Evolutionary conservation across 495 filamentous ascomycete genomes (phyloP).

Genomic region (Penicillium cosmopolitanum): DNA sequence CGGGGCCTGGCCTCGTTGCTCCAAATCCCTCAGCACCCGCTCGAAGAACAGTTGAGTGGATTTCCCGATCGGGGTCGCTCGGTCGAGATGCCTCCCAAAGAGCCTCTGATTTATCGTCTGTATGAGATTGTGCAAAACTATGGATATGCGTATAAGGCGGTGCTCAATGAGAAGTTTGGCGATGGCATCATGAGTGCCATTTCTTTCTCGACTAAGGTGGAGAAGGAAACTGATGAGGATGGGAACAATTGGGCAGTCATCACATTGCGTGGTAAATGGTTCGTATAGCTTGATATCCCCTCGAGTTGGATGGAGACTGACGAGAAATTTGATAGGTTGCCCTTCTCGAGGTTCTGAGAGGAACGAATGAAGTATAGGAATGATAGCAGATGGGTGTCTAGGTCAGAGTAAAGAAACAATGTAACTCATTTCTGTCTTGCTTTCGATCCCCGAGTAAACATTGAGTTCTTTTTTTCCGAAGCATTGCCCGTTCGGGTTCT

Average conservation of each 20-base stretch:
- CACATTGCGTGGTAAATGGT: conserved; percentile 94
- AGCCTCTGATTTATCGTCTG: conserved; percentile 90
- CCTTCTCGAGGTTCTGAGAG: conserved; percentile 63
- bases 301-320: conserved; percentile 9
- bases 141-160: conserved; percentile 93
- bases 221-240: conserved; percentile 90
- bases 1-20: conserved; percentile 70
- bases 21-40: conserved; percentile 55
- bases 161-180: conserved; percentile 98
- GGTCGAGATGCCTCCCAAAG: conserved; percentile 90
- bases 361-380: background rate
- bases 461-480: too few relatives aligned
- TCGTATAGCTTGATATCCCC: conserved; percentile 12
- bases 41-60: conserved; percentile 66
- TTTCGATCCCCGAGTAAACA: too few relatives aligned
- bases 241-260: conserved; percentile 88
- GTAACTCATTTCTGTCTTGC: too few relatives aligned
- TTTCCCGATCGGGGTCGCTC: conserved; percentile 84
- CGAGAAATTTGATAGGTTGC: conserved; percentile 52
- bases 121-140: conserved; percentile 99
- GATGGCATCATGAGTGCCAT: conserved; percentile 99
- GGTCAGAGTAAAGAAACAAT: conserved; percentile 1
- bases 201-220: conserved; percentile 87
- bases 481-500: too few relatives aligned
- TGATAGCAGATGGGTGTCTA: background rate